A percentile compares a stretch with the other conserved stretches of the same genome.
phyloP scores from a whole-genome alignment of 305 asterid genomes.

The Coffea humblotiana region DNA sequence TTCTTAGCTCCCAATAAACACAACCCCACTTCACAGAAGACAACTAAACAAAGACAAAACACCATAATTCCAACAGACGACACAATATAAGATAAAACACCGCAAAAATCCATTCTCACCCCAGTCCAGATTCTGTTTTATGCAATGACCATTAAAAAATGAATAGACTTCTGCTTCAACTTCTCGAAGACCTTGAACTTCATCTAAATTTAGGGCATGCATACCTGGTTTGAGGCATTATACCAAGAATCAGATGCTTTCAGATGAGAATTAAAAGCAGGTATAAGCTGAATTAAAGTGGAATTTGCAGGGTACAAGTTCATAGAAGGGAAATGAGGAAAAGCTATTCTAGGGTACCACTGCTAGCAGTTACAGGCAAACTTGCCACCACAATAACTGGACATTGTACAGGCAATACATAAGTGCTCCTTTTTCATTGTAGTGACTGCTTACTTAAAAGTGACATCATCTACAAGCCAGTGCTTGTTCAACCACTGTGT shows the following conservation, averaged over 20 bases:
- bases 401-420: neutral
- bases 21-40: neutral
- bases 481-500: too few relatives aligned
- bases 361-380: neutral
- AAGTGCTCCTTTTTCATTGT: neutral
- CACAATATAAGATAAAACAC: slow-evolving; percentile 7
- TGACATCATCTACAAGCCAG: neutral
- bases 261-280: neutral
- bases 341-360: neutral
- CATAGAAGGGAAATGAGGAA: neutral
- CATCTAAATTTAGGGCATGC: slow-evolving; percentile 53
- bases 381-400: neutral
- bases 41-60: neutral
- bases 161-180: slow-evolving; percentile 63
- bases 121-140: slow-evolving; percentile 85
- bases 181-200: slow-evolving; percentile 68
- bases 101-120: slow-evolving; percentile 51
- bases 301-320: neutral
- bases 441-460: neutral
- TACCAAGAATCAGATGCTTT: slow-evolving; percentile 16
- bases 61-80: neutral
- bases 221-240: slow-evolving; percentile 46
- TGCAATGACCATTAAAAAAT: slow-evolving; percentile 69
- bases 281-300: neutral
- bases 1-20: neutral